Evolutionary conservation across 2,329 filamentous ascomycete genomes (phyloP).

Genomic region (Colletotrichum sp.): DNA sequence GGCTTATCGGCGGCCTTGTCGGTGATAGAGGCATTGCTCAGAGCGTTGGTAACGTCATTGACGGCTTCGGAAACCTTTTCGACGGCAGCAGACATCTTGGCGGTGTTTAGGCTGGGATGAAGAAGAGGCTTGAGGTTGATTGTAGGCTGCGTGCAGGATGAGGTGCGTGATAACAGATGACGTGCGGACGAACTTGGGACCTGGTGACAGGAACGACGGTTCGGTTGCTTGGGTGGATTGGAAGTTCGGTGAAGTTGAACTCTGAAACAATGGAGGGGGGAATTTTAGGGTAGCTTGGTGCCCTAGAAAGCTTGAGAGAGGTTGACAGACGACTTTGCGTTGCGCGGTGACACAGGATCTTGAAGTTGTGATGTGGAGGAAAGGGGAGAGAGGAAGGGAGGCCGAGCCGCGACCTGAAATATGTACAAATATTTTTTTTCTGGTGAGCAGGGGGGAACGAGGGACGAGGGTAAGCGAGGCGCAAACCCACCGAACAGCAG

Average conservation of each 20-base stretch:
- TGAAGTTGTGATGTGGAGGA: slow-evolving; percentile 47
- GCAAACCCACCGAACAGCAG: slow-evolving; percentile 20
- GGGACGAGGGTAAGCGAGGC: slow-evolving; percentile 21
- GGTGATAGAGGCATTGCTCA: slow-evolving; percentile 76
- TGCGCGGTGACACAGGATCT: slow-evolving; percentile 52
- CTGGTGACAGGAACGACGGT: slow-evolving; percentile 44
- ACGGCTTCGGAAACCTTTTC: slow-evolving; percentile 74
- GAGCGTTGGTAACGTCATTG: slow-evolving; percentile 77
- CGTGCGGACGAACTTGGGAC: slow-evolving; percentile 42
- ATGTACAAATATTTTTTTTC: slow-evolving; percentile 44
- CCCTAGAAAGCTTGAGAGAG: slow-evolving; percentile 68
- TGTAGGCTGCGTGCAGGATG: slow-evolving; percentile 42
- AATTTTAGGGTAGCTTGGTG: slow-evolving; percentile 84
- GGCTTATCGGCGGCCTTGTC: slow-evolving; percentile 52
- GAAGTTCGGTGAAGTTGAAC: slow-evolving; percentile 58
- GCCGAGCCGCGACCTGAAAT: slow-evolving; percentile 24
- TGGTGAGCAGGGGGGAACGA: slow-evolving; percentile 19
- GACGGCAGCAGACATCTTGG: slow-evolving; percentile 84
- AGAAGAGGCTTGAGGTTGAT: slow-evolving; percentile 32
- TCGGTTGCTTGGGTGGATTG: slow-evolving; percentile 45
- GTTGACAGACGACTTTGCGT: slow-evolving; percentile 51
- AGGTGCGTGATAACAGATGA: slow-evolving; percentile 52
- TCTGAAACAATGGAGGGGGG: slow-evolving; percentile 74
- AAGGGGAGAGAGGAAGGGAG: slow-evolving; percentile 33
- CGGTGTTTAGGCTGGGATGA: slow-evolving; percentile 39